Percentiles rank a stretch among this genome's conserved stretches.
phyloP scores from a whole-genome alignment of 345 rosid genomes.

The Theobroma cacao region DNA sequence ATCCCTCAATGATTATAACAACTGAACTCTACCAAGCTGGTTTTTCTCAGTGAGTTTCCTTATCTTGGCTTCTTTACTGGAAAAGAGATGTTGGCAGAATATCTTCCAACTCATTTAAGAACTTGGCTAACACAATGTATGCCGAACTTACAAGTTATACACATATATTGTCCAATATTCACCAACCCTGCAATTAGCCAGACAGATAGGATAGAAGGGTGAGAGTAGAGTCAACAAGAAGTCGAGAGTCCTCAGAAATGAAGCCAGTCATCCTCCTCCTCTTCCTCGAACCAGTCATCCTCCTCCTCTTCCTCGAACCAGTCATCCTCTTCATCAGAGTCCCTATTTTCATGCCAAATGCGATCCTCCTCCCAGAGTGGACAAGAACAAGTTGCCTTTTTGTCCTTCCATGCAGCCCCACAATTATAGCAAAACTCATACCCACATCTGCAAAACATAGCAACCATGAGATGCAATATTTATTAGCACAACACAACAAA shows the following conservation, averaged over 20 bases:
- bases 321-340: conserved; percentile 13
- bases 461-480: not conserved
- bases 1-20: not conserved
- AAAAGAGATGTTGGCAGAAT: not conserved
- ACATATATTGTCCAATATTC: not conserved
- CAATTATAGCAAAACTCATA: conserved; percentile 68
- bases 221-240: not conserved
- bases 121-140: not conserved
- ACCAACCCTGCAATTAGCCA: not conserved
- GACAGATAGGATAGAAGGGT: not conserved
- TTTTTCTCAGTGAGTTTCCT: not conserved
- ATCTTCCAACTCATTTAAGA: not conserved
- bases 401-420: conserved; percentile 59
- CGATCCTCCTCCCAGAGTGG: conserved; percentile 53
- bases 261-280: not conserved
- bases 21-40: not conserved
- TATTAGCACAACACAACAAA: not conserved
- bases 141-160: not conserved
- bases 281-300: not conserved
- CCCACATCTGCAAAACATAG: conserved; percentile 8
- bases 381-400: conserved; percentile 54
- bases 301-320: not conserved
- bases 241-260: not conserved
- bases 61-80: not conserved
- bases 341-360: conserved; percentile 24